Percentiles rank a stretch among this genome's conserved stretches.
phyloP scores from a whole-genome alignment of 805 yeast species.

The Groenewaldozyma salmanticensis region DNA sequence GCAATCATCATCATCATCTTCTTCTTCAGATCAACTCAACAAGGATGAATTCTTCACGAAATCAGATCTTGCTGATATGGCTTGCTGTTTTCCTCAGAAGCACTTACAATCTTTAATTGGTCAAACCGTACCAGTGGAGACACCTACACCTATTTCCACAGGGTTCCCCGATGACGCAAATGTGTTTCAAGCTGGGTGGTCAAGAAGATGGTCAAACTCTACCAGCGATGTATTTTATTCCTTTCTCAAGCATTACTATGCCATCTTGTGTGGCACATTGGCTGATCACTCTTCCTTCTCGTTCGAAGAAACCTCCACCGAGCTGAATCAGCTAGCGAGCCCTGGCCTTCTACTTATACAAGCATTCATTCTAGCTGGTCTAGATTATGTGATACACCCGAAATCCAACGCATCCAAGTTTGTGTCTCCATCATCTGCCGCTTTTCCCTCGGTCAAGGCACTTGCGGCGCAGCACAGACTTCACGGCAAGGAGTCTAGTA shows the following conservation, averaged over 20 bases:
- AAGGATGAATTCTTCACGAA: neutral
- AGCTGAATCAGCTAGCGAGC: constrained; percentile 15
- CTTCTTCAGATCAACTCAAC: neutral
- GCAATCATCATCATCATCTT: constrained; percentile 5
- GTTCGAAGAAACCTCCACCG: constrained; percentile 12
- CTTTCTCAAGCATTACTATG: constrained; percentile 33
- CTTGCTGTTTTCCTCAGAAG: neutral
- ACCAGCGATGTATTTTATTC: constrained; percentile 31
- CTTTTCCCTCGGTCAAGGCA: no score
- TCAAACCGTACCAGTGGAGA: neutral
- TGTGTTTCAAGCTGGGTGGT: constrained; percentile 1
- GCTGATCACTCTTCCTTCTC: constrained; percentile 8
- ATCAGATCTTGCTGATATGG: no score
- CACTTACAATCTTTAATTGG: neutral
- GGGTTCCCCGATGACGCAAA: neutral
- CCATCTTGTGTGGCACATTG: constrained; percentile 15
- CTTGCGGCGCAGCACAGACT: no score
- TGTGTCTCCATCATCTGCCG: neutral
- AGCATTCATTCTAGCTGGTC: constrained; percentile 18
- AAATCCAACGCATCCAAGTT: neutral
- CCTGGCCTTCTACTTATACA: constrained; percentile 20
- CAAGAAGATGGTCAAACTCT: constrained; percentile 25
- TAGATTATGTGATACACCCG: constrained; percentile 18
- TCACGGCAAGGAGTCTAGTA: neutral
- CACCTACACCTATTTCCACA: neutral